Percentiles rank a stretch among this genome's conserved stretches.
Conservation (phyloP, 345 rosid genomes). For the Eucalyptus grandis region DNA sequence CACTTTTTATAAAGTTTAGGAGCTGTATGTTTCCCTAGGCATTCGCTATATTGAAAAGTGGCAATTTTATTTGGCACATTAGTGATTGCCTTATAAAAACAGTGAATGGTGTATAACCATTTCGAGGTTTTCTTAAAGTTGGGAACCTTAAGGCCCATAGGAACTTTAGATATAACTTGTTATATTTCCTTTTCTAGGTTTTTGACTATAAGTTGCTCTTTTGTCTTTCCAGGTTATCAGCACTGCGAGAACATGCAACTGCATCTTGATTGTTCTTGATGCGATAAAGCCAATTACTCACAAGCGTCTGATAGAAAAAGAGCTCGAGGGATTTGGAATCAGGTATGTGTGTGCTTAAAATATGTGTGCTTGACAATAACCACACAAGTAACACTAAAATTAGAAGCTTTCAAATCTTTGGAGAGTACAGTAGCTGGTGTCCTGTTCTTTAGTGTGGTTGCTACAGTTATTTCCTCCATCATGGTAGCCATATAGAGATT, state of each 20-base stretch:
- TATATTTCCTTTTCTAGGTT: not conserved
- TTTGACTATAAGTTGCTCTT: not conserved
- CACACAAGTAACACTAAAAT: not conserved
- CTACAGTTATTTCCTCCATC: not conserved
- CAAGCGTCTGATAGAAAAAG: conserved; percentile 96
- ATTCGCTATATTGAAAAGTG: not conserved
- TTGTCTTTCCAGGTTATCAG: conserved; percentile 69
- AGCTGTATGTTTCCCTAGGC: not conserved
- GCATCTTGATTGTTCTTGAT: conserved; percentile 91
- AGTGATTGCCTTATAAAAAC: not conserved
- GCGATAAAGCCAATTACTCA: conserved; percentile 99
- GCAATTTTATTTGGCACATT: not conserved
- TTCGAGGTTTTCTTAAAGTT: not conserved
- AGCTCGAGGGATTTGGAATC: conserved; percentile 98
- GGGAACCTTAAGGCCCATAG: not conserved
- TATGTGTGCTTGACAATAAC: not conserved
- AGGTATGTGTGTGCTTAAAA: conserved; percentile 25
- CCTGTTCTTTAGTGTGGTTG: not conserved
- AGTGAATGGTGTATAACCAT: not conserved
- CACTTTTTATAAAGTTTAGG: not conserved
- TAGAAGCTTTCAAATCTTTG: not conserved
- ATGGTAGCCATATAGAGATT: not conserved
- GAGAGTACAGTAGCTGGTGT: not conserved
- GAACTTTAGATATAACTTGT: not conserved
- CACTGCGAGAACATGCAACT: conserved; percentile 94